Percentiles rank a stretch among this genome's conserved stretches.
Evolutionary conservation across 352 stramenopile species (phyloP).

Genomic region (Plasmopara viticola): DNA sequence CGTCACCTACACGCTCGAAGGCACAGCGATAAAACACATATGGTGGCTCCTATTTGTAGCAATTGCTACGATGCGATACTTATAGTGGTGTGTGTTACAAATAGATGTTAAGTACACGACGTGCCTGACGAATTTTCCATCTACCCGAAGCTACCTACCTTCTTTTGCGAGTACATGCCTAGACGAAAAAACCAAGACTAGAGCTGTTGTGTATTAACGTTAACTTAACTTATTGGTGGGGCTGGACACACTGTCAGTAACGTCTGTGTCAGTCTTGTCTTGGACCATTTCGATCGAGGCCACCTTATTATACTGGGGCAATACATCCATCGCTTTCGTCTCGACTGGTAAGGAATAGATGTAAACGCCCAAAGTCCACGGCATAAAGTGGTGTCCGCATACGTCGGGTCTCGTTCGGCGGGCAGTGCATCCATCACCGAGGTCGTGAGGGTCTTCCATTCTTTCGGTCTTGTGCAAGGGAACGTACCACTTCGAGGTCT

Average conservation of each 20-base stretch:
- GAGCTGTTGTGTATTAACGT: background rate
- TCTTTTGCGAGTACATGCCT: slow-evolving; percentile 86
- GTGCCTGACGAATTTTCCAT: slow-evolving; percentile 77
- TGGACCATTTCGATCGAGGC: slow-evolving; percentile 8
- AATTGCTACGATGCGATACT: slow-evolving; percentile 1
- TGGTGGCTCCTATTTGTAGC: slow-evolving; percentile 16
- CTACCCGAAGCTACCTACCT: slow-evolving; percentile 81
- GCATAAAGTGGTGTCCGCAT: too few relatives aligned
- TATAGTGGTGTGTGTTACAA: slow-evolving; percentile 3
- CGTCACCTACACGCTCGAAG: slow-evolving; percentile 23
- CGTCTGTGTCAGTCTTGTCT: slow-evolving; percentile 7
- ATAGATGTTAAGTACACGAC: slow-evolving; percentile 58
- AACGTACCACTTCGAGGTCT: too few relatives aligned
- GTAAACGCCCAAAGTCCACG: slow-evolving; percentile 74
- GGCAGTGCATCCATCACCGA: too few relatives aligned
- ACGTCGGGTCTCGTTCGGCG: too few relatives aligned
- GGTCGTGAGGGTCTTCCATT: too few relatives aligned
- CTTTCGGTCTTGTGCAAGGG: too few relatives aligned
- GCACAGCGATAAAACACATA: slow-evolving; percentile 19
- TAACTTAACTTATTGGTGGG: too few relatives aligned
- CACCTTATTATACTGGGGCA: slow-evolving; percentile 27
- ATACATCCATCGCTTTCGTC: background rate
- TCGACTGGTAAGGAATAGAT: slow-evolving; percentile 70
- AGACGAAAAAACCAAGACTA: slow-evolving; percentile 50
- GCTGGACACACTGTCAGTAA: too few relatives aligned